Evolutionary conservation across 495 filamentous ascomycete genomes (phyloP), one percentile per base, ranked within the genome.

Genomic region (Mytilinidion resinicola): DNA sequence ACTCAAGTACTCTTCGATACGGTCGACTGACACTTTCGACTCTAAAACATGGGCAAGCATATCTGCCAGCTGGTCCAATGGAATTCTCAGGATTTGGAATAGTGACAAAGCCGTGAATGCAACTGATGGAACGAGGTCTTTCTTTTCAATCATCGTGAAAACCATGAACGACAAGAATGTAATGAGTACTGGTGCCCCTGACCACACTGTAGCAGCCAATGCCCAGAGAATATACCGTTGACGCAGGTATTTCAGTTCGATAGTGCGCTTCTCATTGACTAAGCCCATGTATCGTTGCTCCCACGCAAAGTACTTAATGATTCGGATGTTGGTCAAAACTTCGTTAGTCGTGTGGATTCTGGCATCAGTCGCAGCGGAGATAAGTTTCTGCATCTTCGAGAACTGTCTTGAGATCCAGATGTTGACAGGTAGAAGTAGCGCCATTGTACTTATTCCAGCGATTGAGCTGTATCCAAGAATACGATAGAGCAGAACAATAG

Each of bases 271-370:
- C 69, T 96, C 92, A 59, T 91, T 83, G 14, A 99, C 90, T 53
- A 90, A 84, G 15, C 85, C 82, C 46, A 86, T 80, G 72, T 95
- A 99, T 9, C 95, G 87, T 59, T 88, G 85, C 71, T 99, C 95
- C 95, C 95, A 99, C 1, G 95, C 92, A 70, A 99, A 99, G 72
- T 91, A 99, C 71, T 99, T 99, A 82, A 99, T 97, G 66, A 99
- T 96, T 35, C 95, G 83, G 63, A 99, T 97, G 63, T 96, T 99
- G 66, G 95, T 92, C 20, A 99, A 78, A 8, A 97, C 88, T 71
- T 99, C 95, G 71, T 97, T 97, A 8, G 95, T 97, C 3, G 89
- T 86, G 70, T 97, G 87, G 60, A 99, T 99, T 36, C 95, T 86
- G 63, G 92, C 91, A 74, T 99, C 95, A 5, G 95, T 97, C 12